Evolutionary conservation across 2,329 filamentous ascomycete species (phyloP).

Genomic region (Ustulina deusta): DNA sequence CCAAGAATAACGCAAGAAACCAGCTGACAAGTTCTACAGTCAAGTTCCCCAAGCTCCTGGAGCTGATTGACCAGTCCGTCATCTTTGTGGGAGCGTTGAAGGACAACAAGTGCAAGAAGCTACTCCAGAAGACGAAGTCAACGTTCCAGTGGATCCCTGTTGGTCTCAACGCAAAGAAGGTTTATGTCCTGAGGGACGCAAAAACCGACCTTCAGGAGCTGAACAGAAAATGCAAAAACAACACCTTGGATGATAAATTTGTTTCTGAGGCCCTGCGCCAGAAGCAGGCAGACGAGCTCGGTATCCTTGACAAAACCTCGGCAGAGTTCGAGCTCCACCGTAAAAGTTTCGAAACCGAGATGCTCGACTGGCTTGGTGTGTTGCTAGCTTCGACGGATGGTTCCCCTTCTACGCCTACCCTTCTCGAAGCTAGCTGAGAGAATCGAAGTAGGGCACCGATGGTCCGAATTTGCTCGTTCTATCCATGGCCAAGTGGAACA

Average conservation of each 20-base stretch:
- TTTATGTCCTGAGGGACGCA: constrained; percentile 17
- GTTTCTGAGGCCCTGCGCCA: not conserved
- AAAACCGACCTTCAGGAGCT: constrained; percentile 13
- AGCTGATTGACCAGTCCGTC: constrained; percentile 37
- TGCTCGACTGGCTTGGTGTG: constrained; percentile 19
- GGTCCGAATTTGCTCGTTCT: no score
- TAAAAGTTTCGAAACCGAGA: constrained; percentile 7
- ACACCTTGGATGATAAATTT: not conserved
- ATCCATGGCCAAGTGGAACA: no score
- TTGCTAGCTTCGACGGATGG: constrained; percentile 5
- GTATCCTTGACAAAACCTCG: constrained; percentile 11
- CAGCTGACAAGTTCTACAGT: not conserved
- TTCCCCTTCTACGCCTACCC: not conserved
- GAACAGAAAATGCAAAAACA: not conserved
- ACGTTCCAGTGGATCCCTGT: constrained; percentile 39
- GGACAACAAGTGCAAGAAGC: constrained; percentile 30
- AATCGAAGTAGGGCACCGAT: no score
- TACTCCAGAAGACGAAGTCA: constrained; percentile 33
- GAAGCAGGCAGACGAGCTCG: constrained; percentile 10
- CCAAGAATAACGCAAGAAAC: not conserved
- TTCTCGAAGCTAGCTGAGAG: no score
- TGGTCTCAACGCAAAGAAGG: constrained; percentile 38
- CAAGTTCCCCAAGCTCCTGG: constrained; percentile 30
- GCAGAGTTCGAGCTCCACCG: constrained; percentile 4
- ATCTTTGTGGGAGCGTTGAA: constrained; percentile 40